A percentile compares a stretch with the other conserved stretches of the same genome.
phyloP scores from a whole-genome alignment of 1,284 basidiomycete genomes.

The Trichosporon sp. region DNA sequence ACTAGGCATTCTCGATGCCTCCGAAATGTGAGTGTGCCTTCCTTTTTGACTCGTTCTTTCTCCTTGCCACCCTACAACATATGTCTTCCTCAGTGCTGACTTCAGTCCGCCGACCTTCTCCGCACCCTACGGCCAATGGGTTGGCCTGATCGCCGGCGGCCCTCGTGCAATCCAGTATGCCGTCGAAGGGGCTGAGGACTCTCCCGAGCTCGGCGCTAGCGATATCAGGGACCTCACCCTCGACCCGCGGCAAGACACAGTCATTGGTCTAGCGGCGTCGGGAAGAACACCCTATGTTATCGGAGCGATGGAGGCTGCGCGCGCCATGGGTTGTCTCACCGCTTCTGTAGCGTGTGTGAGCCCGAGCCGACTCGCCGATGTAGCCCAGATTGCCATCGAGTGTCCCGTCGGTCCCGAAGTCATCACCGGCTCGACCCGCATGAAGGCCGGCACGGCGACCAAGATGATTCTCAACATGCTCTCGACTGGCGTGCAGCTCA shows the following conservation, averaged over 20 bases:
- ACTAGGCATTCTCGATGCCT: conserved; percentile 24
- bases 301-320: conserved; percentile 15
- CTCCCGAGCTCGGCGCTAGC: conserved; percentile 6
- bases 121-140: conserved; percentile 14
- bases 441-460: conserved; percentile 23
- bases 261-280: conserved; percentile 21
- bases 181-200: conserved; percentile 25
- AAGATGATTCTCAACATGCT: conserved; percentile 29
- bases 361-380: conserved; percentile 6
- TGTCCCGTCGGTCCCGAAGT: conserved; percentile 23
- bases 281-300: conserved; percentile 26
- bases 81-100: too few species aligned
- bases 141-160: conserved; percentile 23
- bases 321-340: conserved; percentile 10
- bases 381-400: conserved; percentile 17
- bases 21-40: conserved; percentile 18
- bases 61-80: too few species aligned
- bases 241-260: conserved; percentile 10
- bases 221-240: conserved; percentile 11
- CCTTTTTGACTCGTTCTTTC: too few species aligned
- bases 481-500: conserved; percentile 17
- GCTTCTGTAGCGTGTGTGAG: conserved; percentile 18
- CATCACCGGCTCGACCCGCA: conserved; percentile 22
- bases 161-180: conserved; percentile 14
- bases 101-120: conserved; percentile 23